Evolutionary conservation across 2,329 filamentous ascomycete species (phyloP), one percentile per base, ranked within the genome.

Genomic region (Aaosphaeria arxii): DNA sequence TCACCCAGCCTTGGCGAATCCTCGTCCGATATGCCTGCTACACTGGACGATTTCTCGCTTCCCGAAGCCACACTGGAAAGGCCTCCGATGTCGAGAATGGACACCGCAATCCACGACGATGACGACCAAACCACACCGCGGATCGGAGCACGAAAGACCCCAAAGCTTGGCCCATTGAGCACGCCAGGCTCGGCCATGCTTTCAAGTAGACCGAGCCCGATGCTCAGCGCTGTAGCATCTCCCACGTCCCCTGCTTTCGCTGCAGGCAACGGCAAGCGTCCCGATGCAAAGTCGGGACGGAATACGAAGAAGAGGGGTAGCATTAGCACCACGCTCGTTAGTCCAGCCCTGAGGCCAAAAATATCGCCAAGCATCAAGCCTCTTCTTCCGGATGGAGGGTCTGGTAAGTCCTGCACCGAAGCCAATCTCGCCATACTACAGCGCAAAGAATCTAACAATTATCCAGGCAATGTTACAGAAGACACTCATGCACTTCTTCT

Each of bases 281-380:
- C n/a, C 9, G 63, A 67, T 6, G 6, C 57, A 5, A 70, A 67
- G 49, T 47, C 51, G 7, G 50, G 52, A 17, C 62, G 64, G 32
- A 61, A 56, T 50, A 58, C 56, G 9, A 70, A 71, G 50, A 78
- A 74, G 58, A 66, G 70, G 6, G 79, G 84, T 17, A 91, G 88
- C 58, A 76, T 84, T 29, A 62, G 62, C 50, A 61, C 65, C 30
- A 81, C 85, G 5, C 84, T 91, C n/a, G 83, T 87, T 7, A 96
- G 91, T 39, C 92, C 94, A 5, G 91, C 92, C 11, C 72, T 97
- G 33, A 78, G 89, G 30, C 94, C 94, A 2, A 88, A 84, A 67
- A 96, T 97, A 52, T 96, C 91, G 29, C 94, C 92, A 3, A 95
- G 84, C 67, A 96, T 99, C 69, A 95, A 96, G 67, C 92, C 94